Base-by-base conservation (phyloP, 441 rosid genomes). In the Euphorbia corollata region DNA sequence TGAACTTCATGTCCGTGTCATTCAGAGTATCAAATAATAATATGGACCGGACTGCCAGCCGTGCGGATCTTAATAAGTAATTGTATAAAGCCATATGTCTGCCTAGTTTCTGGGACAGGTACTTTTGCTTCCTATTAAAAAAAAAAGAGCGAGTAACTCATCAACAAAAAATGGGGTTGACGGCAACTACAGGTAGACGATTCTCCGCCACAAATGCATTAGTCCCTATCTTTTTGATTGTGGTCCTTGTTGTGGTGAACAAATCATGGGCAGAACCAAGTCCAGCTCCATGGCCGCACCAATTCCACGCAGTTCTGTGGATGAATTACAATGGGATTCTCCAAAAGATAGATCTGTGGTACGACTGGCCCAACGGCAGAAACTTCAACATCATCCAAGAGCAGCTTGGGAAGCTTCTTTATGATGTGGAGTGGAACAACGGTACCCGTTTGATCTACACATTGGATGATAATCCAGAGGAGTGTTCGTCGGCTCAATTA, bases 351-450 rank as follows among this genome's bases (percentile, higher is more conserved):
- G 92, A 92, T 71, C 92, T 92, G 32, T 92, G 98, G 97, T 92
- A 90, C 82, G 97, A 90, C 69, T 92, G 96, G 96, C 58, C 73
- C 47, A 83, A 86, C 58, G 90, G 90, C 50, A 85, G 98, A 27
- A 91, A 89, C 77, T 84, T 91, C 84, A 91, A 87, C 78, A 86
- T 89, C 16, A 65, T 87, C 41, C 91, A 86, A 60, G 69, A 83
- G 27, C 98, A 92, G 84, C 84, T 87, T 11, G 91, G 88, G 0
- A 62, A 74, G 71, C 75, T 88, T 22, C 24, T 67, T n/a, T 87
- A 85, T 71, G 96, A 90, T 73, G 84, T 90, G 10, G 97, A 92
- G 58, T 90, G 98, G 98, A 78, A 85, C 72, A 92, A 90, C 8
- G 97, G 96, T 12, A 88, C 96, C 11, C 86, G 88, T 20, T 92